Evolutionary conservation across 176 grass and related monocot species (phyloP), one percentile per base, ranked within the genome.

Genomic region (Avena sativa): DNA sequence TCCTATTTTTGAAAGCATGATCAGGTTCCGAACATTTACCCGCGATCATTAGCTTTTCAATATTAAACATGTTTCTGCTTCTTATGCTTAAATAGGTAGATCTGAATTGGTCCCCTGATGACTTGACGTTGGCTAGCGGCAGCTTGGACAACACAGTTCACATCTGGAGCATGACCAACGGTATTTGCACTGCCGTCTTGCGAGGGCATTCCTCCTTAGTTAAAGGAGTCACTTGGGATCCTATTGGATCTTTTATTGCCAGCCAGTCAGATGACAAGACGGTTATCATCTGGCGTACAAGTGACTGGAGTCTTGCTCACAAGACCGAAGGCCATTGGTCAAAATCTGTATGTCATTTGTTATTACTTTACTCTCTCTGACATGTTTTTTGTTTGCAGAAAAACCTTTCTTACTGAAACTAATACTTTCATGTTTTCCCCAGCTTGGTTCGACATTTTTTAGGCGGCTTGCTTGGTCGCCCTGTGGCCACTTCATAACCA

Each of bases 401-500:
- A 81, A 83, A 9, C 44, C 19, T 88, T 74, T 36, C 84, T 88
- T 79, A 79, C 62, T 89, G 59, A 88, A 74, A 57, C 12, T 65
- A 28, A 60, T 83, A 14, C 26, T 83, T 87, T 57, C 68, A 20
- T 80, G 64, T 67, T 48, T 73, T 53, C 17, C 57, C 53, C 89
- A 99, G 97, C 92, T 99, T 91, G 97, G 97, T 84, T 99, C 97
- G 11, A 99, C 97, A 81, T 99, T 99, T 87, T 99, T 99, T 69
- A 96, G 97, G 67, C 79, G 97, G 64, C 90, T 99, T 84, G 86
- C 81, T 56, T 99, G 97, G 97, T 99, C 97, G 2, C 97, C 97
- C 58, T 99, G 97, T 92, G 97, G 97, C 16, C 97, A 99, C 70
- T 99, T 94, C 74, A 96, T 99, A 84, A 99, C 97, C 49, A 99